A percentile compares a stretch with the other conserved stretches of the same genome.
Evolutionary conservation across 2,329 filamentous ascomycete genomes (phyloP).

Genomic region (Cryphonectria naterciae): DNA sequence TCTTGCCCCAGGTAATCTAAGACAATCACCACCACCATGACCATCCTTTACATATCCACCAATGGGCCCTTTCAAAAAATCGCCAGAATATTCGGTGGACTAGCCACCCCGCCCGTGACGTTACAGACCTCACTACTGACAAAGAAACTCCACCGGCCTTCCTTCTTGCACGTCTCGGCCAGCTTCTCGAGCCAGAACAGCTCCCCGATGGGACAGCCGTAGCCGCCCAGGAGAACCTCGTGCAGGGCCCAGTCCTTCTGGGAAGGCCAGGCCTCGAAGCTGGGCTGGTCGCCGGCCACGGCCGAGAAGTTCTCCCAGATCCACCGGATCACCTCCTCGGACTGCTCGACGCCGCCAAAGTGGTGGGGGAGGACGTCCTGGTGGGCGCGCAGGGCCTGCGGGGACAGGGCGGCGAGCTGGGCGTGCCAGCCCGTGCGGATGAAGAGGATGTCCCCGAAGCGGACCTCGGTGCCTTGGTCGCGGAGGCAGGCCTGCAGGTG

Average conservation of each 20-base stretch:
- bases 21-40: not conserved
- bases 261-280: constrained; percentile 45
- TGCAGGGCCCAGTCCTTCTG: constrained; percentile 39
- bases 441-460: constrained; percentile 58
- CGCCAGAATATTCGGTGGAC: constrained; percentile 28
- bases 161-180: constrained; percentile 43
- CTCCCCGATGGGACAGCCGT: constrained; percentile 56
- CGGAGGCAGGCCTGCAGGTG: constrained; percentile 46
- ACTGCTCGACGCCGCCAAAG: constrained; percentile 54
- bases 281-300: constrained; percentile 49
- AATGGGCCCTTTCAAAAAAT: constrained; percentile 16
- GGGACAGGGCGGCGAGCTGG: constrained; percentile 43
- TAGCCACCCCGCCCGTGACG: constrained; percentile 44
- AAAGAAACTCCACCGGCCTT: constrained; percentile 51
- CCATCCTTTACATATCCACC: not conserved
- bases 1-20: not conserved
- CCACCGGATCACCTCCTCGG: constrained; percentile 47
- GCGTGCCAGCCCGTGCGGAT: constrained; percentile 52
- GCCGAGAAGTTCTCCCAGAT: constrained; percentile 48
- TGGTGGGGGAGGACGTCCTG: constrained; percentile 43
- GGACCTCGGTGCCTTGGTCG: constrained; percentile 51
- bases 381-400: constrained; percentile 42
- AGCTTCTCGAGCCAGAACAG: constrained; percentile 53
- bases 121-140: constrained; percentile 51
- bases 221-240: constrained; percentile 52